Base-by-base conservation (phyloP, 1,284 basidiomycete species). In the Trichosporon sp. region DNA sequence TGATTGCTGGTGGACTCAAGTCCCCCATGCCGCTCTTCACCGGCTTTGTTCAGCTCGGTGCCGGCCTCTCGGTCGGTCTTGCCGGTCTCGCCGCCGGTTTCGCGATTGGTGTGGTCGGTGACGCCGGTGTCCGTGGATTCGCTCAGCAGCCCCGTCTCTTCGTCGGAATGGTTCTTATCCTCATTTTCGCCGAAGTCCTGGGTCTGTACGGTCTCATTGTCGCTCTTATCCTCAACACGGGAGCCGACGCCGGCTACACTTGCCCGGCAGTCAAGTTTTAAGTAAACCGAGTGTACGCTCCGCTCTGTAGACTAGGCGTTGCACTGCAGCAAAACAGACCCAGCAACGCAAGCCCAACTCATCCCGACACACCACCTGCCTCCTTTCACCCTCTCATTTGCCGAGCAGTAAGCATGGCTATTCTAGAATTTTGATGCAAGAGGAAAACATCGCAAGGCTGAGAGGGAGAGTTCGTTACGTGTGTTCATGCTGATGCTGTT, bases 181-280 rank as follows among this genome's bases (percentile, higher is more conserved):
- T 95, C 76, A 95, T 95, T 80, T 95, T 96, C 78, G 92, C 91
- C 61, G 95, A 97, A 81, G 94, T 97, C 34, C 82, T 97, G 74
- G 84, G 84, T 78, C 80, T 85, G 19, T 85, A 85, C 78, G 84
- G 84, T 64, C 78, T 85, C 62, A 85, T 85, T 69, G 83, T 85
- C 65, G 83, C 83, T 33, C 77, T 85, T 34, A 84, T 85, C 74
- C 80, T 85, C 70, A 84, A 84, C 82, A 84, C 84, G 62, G 77
- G 76, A 65, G 73, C 75, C n/a, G 66, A 63, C 56, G 72, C 69
- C 62, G 67, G 65, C 64, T 77, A 76, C 76, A 65, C 32, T 21
- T 68, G 66, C 63, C 58, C 52, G 16, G 23, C 34, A 3, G 33
- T 37, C 52, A 34, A 56, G 23, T 33, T 63, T 56, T 62, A 62